A percentile compares a stretch with the other conserved stretches of the same genome.
Conservation (phyloP, 306 rosid species). For the Casuarina glauca region DNA sequence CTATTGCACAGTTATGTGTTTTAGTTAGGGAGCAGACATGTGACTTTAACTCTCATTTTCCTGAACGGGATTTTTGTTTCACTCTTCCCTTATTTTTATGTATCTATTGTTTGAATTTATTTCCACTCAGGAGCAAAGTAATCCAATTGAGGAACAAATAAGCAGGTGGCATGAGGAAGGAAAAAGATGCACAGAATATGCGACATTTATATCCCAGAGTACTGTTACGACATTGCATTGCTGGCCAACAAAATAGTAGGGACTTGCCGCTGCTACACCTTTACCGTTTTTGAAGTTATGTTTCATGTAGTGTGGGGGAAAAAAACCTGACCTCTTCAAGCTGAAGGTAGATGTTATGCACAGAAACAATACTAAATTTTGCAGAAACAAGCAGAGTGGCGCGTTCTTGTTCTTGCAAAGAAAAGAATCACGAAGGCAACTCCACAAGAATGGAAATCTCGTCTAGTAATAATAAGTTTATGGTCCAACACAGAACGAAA, state of each 20-base stretch:
- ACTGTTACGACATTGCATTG: background rate
- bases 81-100: background rate
- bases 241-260: background rate
- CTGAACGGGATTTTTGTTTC: background rate
- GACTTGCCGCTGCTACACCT: conserved; percentile 7
- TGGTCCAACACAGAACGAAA: no score
- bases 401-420: conserved; percentile 83
- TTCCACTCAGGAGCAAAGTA: no score
- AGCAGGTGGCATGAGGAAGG: background rate
- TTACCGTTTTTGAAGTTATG: conserved; percentile 24
- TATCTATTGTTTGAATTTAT: background rate
- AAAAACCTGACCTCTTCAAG: conserved; percentile 74
- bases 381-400: conserved; percentile 91
- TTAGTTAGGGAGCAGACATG: no score
- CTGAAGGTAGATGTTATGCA: conserved; percentile 78
- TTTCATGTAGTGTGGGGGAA: conserved; percentile 15
- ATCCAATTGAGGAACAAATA: background rate
- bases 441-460: no score
- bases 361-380: conserved; percentile 64
- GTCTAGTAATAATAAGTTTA: no score
- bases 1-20: no score
- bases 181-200: background rate
- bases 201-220: background rate
- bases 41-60: background rate
- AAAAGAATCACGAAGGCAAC: conserved; percentile 24